A percentile compares a stretch with the other conserved stretches of the same genome.
These are phyloP conservation scores for Daldinia concentrica DNA, from an alignment of 495 filamentous ascomycete genomes.

Conservation along the genomic window DNA sequence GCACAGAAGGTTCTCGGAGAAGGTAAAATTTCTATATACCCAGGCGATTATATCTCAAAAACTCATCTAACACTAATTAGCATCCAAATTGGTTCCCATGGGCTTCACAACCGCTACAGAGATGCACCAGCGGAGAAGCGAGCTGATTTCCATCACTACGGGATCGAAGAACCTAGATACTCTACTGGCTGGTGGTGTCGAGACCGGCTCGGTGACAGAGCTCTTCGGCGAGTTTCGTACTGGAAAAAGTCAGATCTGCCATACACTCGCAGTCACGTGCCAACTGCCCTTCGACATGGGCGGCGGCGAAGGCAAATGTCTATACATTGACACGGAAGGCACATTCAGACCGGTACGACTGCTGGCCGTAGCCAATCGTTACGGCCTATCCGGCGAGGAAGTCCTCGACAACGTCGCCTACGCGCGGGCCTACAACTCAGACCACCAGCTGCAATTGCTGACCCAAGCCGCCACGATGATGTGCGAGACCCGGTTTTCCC, in stretches of 20 bases:
- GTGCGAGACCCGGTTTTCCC: constrained; percentile 97
- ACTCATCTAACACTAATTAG: constrained; percentile 55
- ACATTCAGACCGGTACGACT: constrained; percentile 94
- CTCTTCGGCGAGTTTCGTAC: constrained; percentile 98
- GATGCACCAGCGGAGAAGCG: constrained; percentile 96
- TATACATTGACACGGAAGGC: constrained; percentile 99
- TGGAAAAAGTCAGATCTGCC: constrained; percentile 97
- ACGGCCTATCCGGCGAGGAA: constrained; percentile 93
- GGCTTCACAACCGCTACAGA: constrained; percentile 99
- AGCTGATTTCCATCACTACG: constrained; percentile 96
- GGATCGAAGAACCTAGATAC: constrained; percentile 98
- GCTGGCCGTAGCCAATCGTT: constrained; percentile 90
- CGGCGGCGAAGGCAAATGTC: constrained; percentile 95
- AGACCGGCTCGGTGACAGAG: constrained; percentile 98
- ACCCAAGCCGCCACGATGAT: constrained; percentile 98
- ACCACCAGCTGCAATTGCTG: constrained; percentile 93
- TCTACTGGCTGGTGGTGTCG: constrained; percentile 90
- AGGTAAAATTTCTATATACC: constrained; percentile 60
- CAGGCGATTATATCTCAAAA: background rate
- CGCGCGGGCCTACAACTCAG: constrained; percentile 96
- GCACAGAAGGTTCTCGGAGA: constrained; percentile 92
- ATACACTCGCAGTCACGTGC: constrained; percentile 97
- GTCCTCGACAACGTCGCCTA: constrained; percentile 98
- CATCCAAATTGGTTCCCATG: constrained; percentile 96
- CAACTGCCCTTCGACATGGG: constrained; percentile 99